These are phyloP conservation scores for Gastrodia elata DNA, from an alignment of 106 monocot genomes.

Conservation along the genomic window DNA sequence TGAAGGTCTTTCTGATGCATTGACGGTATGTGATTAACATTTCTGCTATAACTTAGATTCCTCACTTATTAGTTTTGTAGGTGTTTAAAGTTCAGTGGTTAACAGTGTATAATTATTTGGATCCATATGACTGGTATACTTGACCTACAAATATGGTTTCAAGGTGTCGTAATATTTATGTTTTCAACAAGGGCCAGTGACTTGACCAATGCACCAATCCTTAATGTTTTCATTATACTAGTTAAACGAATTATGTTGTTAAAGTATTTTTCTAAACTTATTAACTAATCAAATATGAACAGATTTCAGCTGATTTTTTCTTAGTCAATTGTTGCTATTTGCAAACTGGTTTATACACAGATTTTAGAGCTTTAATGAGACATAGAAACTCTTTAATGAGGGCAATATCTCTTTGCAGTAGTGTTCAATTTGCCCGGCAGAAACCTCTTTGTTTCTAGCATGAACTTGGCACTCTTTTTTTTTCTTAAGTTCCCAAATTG, in stretches of 20 bases:
- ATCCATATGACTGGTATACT: not conserved
- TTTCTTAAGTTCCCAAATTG: too few species aligned
- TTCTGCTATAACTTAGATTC: not conserved
- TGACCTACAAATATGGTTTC: not conserved
- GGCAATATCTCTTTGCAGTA: not conserved
- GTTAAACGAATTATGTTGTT: not conserved
- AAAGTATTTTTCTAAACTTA: not conserved
- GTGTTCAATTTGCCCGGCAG: not conserved
- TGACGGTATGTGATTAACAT: slow-evolving; percentile 33
- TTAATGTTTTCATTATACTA: not conserved
- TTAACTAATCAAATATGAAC: not conserved
- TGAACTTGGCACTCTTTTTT: not conserved
- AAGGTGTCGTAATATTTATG: not conserved
- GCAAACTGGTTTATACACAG: not conserved
- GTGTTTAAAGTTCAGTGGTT: not conserved
- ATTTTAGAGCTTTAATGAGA: too few species aligned
- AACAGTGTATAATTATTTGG: not conserved
- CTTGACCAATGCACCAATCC: not conserved
- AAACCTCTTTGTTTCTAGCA: not conserved
- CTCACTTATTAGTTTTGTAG: not conserved
- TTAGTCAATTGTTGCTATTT: not conserved
- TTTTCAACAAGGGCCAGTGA: not conserved
- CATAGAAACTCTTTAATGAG: not conserved
- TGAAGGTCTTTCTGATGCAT: slow-evolving; percentile 93
- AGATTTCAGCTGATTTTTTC: not conserved